Evolutionary conservation across 495 filamentous ascomycete genomes (phyloP).

Genomic region (Penicillium lividum): DNA sequence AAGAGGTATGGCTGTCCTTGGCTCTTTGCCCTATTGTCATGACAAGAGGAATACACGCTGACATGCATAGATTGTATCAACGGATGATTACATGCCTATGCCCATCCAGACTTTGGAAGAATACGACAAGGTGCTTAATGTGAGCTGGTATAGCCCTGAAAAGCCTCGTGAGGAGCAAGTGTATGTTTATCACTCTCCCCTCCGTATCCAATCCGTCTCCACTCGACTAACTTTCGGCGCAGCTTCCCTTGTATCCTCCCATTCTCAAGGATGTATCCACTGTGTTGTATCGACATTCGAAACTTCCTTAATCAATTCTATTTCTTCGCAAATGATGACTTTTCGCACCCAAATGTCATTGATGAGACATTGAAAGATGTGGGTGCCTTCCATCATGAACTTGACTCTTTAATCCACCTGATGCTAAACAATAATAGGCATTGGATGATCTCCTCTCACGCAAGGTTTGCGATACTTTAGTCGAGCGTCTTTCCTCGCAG

Average conservation of each 20-base stretch:
- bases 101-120: constrained; percentile 84
- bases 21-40: not conserved
- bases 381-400: constrained; percentile 18
- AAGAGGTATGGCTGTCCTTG: constrained; percentile 59
- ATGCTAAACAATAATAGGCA: constrained; percentile 45
- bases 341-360: constrained; percentile 80
- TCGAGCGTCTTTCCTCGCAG: constrained; percentile 85
- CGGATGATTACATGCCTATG: constrained; percentile 99
- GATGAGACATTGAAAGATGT: constrained; percentile 84
- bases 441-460: constrained; percentile 86
- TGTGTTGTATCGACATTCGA: constrained; percentile 96
- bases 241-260: constrained; percentile 91
- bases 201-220: not conserved
- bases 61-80: constrained; percentile 74
- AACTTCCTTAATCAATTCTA: constrained; percentile 97
- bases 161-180: constrained; percentile 71
- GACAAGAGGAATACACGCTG: constrained; percentile 8
- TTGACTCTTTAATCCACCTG: not conserved
- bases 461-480: constrained; percentile 85
- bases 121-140: constrained; percentile 90
- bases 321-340: constrained; percentile 92
- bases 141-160: constrained; percentile 89
- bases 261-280: constrained; percentile 98
- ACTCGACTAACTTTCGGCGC: constrained; percentile 16
- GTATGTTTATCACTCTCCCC: constrained; percentile 47